phyloP scores from a whole-genome alignment of 2,329 filamentous ascomycete species.

The Monilinia laxa region DNA sequence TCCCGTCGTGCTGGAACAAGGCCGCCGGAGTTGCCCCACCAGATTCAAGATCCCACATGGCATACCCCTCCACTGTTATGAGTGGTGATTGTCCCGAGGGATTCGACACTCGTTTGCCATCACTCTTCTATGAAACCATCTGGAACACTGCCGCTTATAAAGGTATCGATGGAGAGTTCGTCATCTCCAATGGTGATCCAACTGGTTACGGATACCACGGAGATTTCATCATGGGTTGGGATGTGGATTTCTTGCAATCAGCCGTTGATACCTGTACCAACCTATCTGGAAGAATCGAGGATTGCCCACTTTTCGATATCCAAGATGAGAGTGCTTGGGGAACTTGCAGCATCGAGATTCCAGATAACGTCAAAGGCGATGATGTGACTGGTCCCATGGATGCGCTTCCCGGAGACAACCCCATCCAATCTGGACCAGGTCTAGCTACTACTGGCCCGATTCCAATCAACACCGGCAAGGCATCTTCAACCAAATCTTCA shows the following conservation, averaged over 20 bases:
- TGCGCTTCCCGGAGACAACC: constrained; percentile 64
- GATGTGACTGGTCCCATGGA: constrained; percentile 53
- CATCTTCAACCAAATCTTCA: constrained; percentile 24
- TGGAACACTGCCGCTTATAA: constrained; percentile 70
- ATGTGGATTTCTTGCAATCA: constrained; percentile 63
- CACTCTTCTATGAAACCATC: constrained; percentile 83
- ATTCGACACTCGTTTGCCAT: constrained; percentile 66
- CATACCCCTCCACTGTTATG: constrained; percentile 75
- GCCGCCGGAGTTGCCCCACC: constrained; percentile 51
- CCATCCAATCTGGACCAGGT: constrained; percentile 48
- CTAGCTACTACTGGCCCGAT: constrained; percentile 28
- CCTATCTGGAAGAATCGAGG: constrained; percentile 63
- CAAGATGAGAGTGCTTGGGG: constrained; percentile 55
- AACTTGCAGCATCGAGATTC: constrained; percentile 65
- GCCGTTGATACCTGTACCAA: constrained; percentile 78
- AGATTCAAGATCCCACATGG: constrained; percentile 65
- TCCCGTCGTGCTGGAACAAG: constrained; percentile 88
- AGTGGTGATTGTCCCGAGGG: constrained; percentile 71
- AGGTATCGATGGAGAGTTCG: constrained; percentile 64
- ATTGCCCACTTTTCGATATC: constrained; percentile 70
- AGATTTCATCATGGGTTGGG: constrained; percentile 81
- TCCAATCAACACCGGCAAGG: neutral
- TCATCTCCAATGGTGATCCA: constrained; percentile 75
- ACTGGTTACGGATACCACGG: constrained; percentile 76
- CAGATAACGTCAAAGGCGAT: constrained; percentile 56